Percentiles rank a stretch among this genome's conserved stretches.
Evolutionary conservation across 257 asterid genomes (phyloP).

Genomic region (Scutellaria galericulata): DNA sequence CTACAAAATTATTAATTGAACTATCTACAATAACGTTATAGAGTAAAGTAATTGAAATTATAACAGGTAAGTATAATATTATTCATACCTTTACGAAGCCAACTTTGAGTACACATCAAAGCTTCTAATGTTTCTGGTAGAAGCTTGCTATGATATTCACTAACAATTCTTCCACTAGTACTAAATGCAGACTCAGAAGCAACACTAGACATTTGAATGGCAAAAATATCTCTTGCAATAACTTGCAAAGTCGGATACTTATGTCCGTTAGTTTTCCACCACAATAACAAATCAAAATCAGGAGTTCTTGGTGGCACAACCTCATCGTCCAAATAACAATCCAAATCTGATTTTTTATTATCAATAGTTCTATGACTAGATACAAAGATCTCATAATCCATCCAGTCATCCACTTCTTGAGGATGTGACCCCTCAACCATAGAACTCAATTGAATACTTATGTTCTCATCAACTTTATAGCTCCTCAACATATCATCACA

Average conservation of each 20-base stretch:
- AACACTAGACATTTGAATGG: background rate
- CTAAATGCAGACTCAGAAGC: conserved; percentile 1
- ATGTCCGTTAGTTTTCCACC: background rate
- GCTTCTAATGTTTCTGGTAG: background rate
- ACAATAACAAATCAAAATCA: background rate
- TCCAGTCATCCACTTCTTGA: background rate
- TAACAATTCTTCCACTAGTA: background rate
- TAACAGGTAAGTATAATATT: too few relatives aligned
- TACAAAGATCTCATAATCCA: background rate
- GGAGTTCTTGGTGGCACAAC: background rate
- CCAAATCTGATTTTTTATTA: background rate
- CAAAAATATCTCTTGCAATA: background rate
- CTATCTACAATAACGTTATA: too few relatives aligned
- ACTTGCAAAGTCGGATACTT: background rate
- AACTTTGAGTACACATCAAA: background rate
- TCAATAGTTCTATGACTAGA: background rate
- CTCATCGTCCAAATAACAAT: background rate
- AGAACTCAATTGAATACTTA: background rate
- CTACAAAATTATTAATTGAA: too few relatives aligned
- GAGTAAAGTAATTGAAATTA: too few relatives aligned
- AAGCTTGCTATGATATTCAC: background rate
- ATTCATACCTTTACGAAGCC: background rate
- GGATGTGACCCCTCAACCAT: background rate
- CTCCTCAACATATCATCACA: background rate
- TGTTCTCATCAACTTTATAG: background rate